A percentile compares a stretch with the other conserved stretches of the same genome.
Evolutionary conservation across 176 grass and related monocot species (phyloP).

Genomic region (bread wheat (Triticum aestivum)): DNA sequence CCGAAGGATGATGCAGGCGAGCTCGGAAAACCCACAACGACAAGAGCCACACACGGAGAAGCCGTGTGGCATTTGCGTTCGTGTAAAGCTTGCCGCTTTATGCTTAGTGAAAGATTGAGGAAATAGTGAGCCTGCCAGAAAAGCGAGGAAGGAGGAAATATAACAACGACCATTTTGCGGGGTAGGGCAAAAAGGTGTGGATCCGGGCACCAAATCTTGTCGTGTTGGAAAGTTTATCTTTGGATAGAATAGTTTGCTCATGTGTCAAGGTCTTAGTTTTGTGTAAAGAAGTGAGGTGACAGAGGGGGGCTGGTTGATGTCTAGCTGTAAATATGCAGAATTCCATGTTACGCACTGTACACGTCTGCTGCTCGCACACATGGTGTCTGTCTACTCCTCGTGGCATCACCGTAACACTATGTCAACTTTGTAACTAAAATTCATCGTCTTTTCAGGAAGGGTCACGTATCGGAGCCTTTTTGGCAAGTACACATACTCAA

Average conservation of each 20-base stretch:
- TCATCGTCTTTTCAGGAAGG: too few species aligned
- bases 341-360: slow-evolving; percentile 6
- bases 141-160: slow-evolving; percentile 7
- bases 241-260: not conserved
- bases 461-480: too few species aligned
- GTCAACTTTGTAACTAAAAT: too few species aligned
- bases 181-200: not conserved
- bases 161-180: not conserved
- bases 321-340: slow-evolving; percentile 19
- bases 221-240: slow-evolving; percentile 19
- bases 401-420: not conserved
- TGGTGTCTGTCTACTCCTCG: not conserved
- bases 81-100: slow-evolving; percentile 22
- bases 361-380: slow-evolving; percentile 13
- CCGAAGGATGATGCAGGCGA: not conserved
- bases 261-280: slow-evolving; percentile 27
- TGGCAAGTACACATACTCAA: too few species aligned
- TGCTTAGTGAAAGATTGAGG: not conserved
- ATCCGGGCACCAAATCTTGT: slow-evolving; percentile 19
- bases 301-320: not conserved
- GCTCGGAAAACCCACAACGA: not conserved
- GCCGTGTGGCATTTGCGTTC: slow-evolving; percentile 32
- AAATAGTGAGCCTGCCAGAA: not conserved
- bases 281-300: not conserved
- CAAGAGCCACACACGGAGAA: slow-evolving; percentile 5